These are phyloP conservation scores for Plasmodium relictum DNA, from an alignment of 169 alveolate genomes.

Conservation along the genomic window DNA sequence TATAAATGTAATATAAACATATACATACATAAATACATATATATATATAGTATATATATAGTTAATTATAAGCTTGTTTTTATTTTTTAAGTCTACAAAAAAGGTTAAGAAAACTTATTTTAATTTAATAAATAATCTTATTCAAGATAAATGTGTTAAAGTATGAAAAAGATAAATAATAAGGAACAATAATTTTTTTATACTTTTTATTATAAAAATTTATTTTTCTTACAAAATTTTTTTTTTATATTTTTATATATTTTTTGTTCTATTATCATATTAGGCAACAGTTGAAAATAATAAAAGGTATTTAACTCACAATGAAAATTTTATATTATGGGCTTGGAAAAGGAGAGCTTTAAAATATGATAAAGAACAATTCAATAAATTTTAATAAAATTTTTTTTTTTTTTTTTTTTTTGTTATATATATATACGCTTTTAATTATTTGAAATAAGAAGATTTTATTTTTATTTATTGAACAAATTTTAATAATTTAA, in stretches of 20 bases:
- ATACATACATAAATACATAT: not conserved
- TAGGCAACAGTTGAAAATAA: slow-evolving; percentile 60
- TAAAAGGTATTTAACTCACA: slow-evolving; percentile 60
- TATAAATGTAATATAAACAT: slow-evolving; percentile 54
- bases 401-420: not conserved
- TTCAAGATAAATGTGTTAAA: slow-evolving; percentile 77
- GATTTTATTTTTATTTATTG: no score
- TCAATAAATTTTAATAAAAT: slow-evolving; percentile 23
- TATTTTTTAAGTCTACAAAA: slow-evolving; percentile 55
- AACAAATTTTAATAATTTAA: no score
- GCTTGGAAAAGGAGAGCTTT: slow-evolving; percentile 75
- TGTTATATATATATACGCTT: no score
- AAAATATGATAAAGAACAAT: slow-evolving; percentile 51
- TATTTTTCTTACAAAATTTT: not conserved
- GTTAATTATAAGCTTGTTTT: not conserved
- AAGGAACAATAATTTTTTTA: not conserved
- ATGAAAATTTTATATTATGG: slow-evolving; percentile 71
- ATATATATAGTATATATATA: not conserved
- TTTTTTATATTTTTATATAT: not conserved
- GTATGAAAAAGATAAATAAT: slow-evolving; percentile 23
- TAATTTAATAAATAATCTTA: slow-evolving; percentile 60
- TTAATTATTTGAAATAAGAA: no score
- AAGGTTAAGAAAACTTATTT: slow-evolving; percentile 70
- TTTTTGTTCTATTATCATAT: not conserved
- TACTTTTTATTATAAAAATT: no score